Percentiles rank a stretch among this genome's conserved stretches.
phyloP scores from a whole-genome alignment of 164 flowering plant genomes.

The Tetrastigma voinierianum region DNA sequence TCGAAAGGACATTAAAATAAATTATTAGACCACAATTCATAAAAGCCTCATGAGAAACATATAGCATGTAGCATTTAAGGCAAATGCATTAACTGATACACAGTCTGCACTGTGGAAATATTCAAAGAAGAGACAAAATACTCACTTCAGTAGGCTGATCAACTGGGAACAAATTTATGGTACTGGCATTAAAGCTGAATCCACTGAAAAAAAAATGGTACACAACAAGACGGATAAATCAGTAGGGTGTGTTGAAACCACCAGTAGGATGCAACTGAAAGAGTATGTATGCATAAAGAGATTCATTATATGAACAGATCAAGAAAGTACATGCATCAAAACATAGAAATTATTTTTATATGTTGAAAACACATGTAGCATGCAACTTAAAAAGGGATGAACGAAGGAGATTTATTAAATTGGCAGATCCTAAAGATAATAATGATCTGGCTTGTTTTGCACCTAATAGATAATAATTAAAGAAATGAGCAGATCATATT shows the following conservation, averaged over 20 bases:
- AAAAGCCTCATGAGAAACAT: no score
- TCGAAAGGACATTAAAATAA: no score
- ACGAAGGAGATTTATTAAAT: no score
- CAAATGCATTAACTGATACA: no score
- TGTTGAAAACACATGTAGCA: no score
- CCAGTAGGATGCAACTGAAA: background rate
- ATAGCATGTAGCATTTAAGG: no score
- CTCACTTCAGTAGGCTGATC: conserved; percentile 51
- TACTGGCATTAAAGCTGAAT: conserved; percentile 44
- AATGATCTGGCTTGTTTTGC: no score
- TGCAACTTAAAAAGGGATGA: no score
- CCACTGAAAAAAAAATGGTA: conserved; percentile 28
- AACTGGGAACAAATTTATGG: conserved; percentile 52
- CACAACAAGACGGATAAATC: background rate
- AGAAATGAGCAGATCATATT: background rate
- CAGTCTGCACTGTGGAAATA: background rate
- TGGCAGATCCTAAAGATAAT: no score
- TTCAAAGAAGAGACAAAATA: conserved; percentile 1
- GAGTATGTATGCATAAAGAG: background rate
- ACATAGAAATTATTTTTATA: no score
- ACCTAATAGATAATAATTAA: no score
- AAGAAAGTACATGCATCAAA: background rate
- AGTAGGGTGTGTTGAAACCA: background rate
- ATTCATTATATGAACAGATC: background rate
- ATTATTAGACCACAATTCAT: no score